Evolutionary conservation across 176 grass and related monocot species (phyloP).

Genomic region (Carex parvula): DNA sequence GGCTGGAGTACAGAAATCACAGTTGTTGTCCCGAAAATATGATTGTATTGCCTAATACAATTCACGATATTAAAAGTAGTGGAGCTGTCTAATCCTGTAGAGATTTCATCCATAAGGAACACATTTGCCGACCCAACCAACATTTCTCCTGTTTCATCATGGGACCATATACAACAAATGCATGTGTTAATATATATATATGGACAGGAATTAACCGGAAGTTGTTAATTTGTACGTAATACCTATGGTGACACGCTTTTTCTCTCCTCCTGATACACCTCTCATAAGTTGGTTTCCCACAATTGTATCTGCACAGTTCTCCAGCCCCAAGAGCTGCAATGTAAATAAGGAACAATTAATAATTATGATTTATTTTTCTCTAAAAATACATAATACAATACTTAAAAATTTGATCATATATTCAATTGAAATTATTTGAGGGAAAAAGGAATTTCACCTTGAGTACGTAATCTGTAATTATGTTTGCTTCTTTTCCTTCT

Average conservation of each 20-base stretch:
- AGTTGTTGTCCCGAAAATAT: constrained; percentile 34
- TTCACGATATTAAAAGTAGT: too few relatives aligned
- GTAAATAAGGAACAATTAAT: neutral
- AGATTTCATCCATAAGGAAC: too few relatives aligned
- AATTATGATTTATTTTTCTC: neutral
- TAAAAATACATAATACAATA: neutral
- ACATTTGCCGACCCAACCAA: too few relatives aligned
- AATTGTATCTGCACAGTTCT: constrained; percentile 72
- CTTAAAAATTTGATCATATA: neutral
- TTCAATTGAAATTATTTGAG: neutral
- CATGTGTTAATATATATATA: too few relatives aligned
- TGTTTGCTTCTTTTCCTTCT: constrained; percentile 62
- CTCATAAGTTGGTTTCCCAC: constrained; percentile 78
- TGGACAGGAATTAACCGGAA: too few relatives aligned
- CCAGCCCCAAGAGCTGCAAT: constrained; percentile 62
- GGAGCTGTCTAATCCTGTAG: too few relatives aligned
- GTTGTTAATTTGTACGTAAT: too few relatives aligned
- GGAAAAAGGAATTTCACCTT: constrained; percentile 40
- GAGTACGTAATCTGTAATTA: constrained; percentile 74
- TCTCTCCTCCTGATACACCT: constrained; percentile 81
- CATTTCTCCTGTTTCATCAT: too few relatives aligned
- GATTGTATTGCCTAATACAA: neutral
- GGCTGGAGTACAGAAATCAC: constrained; percentile 49
- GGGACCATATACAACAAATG: too few relatives aligned
- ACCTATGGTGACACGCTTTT: constrained; percentile 61